Conservation (phyloP, 192 early-diverging fungal species). For the Backusella westeae region DNA sequence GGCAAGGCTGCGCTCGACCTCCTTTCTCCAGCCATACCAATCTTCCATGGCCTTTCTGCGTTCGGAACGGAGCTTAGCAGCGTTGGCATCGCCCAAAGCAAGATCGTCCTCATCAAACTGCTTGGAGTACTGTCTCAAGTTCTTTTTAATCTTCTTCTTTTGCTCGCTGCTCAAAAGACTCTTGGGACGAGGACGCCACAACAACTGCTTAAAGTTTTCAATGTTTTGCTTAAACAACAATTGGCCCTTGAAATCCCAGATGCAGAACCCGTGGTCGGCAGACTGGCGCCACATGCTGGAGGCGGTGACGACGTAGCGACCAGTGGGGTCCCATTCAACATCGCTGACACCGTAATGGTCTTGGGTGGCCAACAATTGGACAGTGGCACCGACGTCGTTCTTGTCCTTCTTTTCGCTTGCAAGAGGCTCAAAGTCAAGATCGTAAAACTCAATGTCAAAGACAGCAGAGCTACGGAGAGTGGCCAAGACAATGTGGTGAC, state of each 20-base stretch:
- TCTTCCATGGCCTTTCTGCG: constrained; percentile 75
- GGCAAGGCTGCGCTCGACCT: constrained; percentile 59
- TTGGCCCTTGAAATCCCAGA: constrained; percentile 93
- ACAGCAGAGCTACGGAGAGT: constrained; percentile 71
- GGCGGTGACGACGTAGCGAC: constrained; percentile 86
- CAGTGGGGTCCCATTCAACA: constrained; percentile 98
- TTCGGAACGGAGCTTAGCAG: constrained; percentile 73
- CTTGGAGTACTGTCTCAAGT: constrained; percentile 84
- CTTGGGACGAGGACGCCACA: constrained; percentile 93
- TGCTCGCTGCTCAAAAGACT: constrained; percentile 75
- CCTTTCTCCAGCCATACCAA: constrained; percentile 81
- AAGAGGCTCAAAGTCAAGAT: constrained; percentile 75
- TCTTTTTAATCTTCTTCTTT: constrained; percentile 89
- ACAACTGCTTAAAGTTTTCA: constrained; percentile 87
- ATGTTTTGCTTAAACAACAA: constrained; percentile 69
- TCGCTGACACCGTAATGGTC: constrained; percentile 97
- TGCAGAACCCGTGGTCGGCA: constrained; percentile 84
- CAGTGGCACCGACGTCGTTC: constrained; percentile 47
- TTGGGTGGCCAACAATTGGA: constrained; percentile 65
- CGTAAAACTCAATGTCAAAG: constrained; percentile 92
- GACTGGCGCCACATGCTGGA: constrained; percentile 83
- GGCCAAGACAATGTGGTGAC: constrained; percentile 87
- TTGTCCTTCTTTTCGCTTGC: constrained; percentile 43
- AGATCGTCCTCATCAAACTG: constrained; percentile 91
- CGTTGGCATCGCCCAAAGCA: constrained; percentile 63